Evolutionary conservation across 148 eudicot genomes (phyloP).

Genomic region (Camellia japonica): DNA sequence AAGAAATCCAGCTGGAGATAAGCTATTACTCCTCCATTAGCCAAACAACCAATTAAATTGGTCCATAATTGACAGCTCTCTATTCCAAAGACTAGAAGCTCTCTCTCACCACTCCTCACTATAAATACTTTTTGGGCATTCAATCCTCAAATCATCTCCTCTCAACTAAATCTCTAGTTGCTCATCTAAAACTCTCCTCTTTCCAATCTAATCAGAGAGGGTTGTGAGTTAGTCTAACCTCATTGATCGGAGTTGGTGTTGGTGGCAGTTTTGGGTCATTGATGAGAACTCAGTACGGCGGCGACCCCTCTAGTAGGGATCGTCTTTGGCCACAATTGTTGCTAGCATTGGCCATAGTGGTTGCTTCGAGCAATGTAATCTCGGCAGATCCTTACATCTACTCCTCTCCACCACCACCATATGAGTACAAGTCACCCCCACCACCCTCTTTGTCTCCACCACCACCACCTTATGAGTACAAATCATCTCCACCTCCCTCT

Average conservation of each 20-base stretch:
- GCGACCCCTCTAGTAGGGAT: background rate
- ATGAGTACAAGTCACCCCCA: no score
- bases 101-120: background rate
- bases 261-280: no score
- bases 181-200: background rate
- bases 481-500: no score
- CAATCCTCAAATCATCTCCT: background rate
- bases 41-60: background rate
- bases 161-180: background rate
- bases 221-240: background rate
- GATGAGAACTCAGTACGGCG: background rate
- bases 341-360: conserved; percentile 5
- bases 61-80: background rate
- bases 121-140: background rate
- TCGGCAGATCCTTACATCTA: conserved; percentile 1
- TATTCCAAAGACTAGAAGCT: background rate
- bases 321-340: conserved; percentile 10
- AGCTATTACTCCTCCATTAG: background rate
- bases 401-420: conserved; percentile 16
- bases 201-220: background rate
- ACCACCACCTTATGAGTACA: no score
- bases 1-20: background rate
- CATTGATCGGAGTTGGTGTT: background rate
- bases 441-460: no score
- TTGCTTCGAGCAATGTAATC: background rate